Percentiles rank a stretch among this genome's conserved stretches.
phyloP scores from a whole-genome alignment of 2,329 filamentous ascomycete species.

The Tolypocladium sp. region DNA sequence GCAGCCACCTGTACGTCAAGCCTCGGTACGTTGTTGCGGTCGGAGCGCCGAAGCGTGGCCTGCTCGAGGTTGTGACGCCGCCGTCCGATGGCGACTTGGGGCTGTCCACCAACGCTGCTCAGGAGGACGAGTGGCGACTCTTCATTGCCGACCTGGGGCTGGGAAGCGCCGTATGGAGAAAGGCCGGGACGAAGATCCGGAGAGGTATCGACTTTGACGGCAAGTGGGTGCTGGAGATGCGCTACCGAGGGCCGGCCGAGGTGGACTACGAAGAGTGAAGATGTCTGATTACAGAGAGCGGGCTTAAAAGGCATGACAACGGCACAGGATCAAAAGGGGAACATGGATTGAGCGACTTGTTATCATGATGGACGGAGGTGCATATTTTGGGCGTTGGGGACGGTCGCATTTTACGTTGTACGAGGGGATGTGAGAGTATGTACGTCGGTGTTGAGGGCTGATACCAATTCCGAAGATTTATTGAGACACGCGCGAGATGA shows the following conservation, averaged over 20 bases:
- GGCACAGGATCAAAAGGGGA: neutral
- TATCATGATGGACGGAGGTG: neutral
- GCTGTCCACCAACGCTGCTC: slow-evolving; percentile 17
- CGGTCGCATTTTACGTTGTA: neutral
- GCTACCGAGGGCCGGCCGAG: slow-evolving; percentile 29
- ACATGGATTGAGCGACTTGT: neutral
- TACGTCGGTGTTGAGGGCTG: neutral
- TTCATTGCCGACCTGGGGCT: slow-evolving; percentile 84
- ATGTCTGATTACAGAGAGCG: slow-evolving; percentile 2
- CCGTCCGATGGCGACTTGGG: slow-evolving; percentile 27
- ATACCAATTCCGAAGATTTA: neutral
- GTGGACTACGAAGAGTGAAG: slow-evolving; percentile 12
- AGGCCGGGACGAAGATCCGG: slow-evolving; percentile 70
- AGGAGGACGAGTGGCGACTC: slow-evolving; percentile 63
- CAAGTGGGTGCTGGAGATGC: slow-evolving; percentile 73
- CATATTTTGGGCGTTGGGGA: neutral
- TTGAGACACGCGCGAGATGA: neutral
- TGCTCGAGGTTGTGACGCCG: slow-evolving; percentile 66
- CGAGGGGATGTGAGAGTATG: neutral
- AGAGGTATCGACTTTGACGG: slow-evolving; percentile 83
- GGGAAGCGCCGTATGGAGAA: slow-evolving; percentile 73
- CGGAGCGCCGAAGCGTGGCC: slow-evolving; percentile 76
- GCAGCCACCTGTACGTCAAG: slow-evolving; percentile 68
- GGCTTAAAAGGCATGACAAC: neutral
- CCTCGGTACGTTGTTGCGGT: slow-evolving; percentile 78